Conservation (phyloP, 2,329 filamentous ascomycete genomes). For the Albifimbria verrucaria region DNA sequence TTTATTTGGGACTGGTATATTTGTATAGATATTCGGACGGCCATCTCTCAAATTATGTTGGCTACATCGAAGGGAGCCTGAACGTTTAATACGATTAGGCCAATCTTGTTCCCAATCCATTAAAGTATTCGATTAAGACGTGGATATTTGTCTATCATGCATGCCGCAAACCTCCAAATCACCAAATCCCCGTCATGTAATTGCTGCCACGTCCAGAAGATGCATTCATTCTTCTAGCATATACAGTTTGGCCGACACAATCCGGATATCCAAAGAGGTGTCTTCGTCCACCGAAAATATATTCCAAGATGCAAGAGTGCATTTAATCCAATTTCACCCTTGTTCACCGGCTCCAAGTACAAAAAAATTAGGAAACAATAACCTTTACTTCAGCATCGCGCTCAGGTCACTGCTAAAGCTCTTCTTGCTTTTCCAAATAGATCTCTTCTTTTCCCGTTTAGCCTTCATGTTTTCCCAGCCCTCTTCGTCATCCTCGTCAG, state of each 20-base stretch:
- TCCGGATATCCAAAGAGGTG: neutral
- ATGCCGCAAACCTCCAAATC: slow-evolving; percentile 1
- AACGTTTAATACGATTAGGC: neutral
- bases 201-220: slow-evolving; percentile 22
- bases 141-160: slow-evolving; percentile 27
- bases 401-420: slow-evolving; percentile 44
- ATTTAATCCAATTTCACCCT: slow-evolving; percentile 23
- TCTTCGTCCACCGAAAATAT: neutral
- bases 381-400: slow-evolving; percentile 35
- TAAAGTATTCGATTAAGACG: slow-evolving; percentile 27
- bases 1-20: too few species aligned
- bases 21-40: too few species aligned
- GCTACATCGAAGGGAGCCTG: neutral
- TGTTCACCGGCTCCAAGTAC: slow-evolving; percentile 1
- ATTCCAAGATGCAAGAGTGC: slow-evolving; percentile 21
- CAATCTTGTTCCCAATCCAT: neutral
- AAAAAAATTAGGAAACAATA: slow-evolving; percentile 8
- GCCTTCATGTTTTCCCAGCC: slow-evolving; percentile 70
- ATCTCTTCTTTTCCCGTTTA: slow-evolving; percentile 65
- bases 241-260: neutral
- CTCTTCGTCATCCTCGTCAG: slow-evolving; percentile 61
- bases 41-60: too few species aligned
- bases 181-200: slow-evolving; percentile 15
- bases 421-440: slow-evolving; percentile 64
- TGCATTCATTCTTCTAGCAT: neutral